phyloP scores from a whole-genome alignment of 73 alveolate genomes.

The Paramecium bursaria region DNA sequence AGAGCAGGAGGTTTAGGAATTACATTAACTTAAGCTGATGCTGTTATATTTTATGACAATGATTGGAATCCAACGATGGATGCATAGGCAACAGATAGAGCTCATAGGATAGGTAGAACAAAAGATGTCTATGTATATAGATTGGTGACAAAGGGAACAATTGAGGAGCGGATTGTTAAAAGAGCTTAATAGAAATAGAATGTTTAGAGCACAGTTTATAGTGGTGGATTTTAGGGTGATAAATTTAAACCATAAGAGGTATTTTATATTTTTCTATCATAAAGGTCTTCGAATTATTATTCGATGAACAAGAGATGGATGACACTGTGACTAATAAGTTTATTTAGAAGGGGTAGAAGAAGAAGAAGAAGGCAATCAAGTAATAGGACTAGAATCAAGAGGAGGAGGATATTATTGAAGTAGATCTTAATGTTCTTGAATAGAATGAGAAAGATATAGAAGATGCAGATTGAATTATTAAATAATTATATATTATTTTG shows the following conservation, averaged over 20 bases:
- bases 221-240: slow-evolving; percentile 98
- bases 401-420: slow-evolving; percentile 57
- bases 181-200: slow-evolving; percentile 97
- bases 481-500: neutral
- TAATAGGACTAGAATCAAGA: slow-evolving; percentile 6
- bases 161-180: slow-evolving; percentile 97
- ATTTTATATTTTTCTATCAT: neutral
- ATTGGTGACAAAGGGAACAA: slow-evolving; percentile 94
- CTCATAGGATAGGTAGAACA: slow-evolving; percentile 97
- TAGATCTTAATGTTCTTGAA: slow-evolving; percentile 36
- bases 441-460: slow-evolving; percentile 44
- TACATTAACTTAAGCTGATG: slow-evolving; percentile 98
- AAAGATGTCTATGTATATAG: slow-evolving; percentile 96
- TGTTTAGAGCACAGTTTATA: slow-evolving; percentile 97
- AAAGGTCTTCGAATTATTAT: slow-evolving; percentile 86
- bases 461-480: slow-evolving; percentile 55
- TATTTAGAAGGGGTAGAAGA: slow-evolving; percentile 26
- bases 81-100: slow-evolving; percentile 99
- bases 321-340: slow-evolving; percentile 53
- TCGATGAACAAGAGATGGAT: slow-evolving; percentile 83
- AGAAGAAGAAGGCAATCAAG: slow-evolving; percentile 28
- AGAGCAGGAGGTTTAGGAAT: slow-evolving; percentile 99
- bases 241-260: slow-evolving; percentile 95
- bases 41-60: slow-evolving; percentile 98
- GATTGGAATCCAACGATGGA: slow-evolving; percentile 99